Evolutionary conservation across 345 rosid species (phyloP), one percentile per base, ranked within the genome.

Genomic region (Limnanthes douglasii): DNA sequence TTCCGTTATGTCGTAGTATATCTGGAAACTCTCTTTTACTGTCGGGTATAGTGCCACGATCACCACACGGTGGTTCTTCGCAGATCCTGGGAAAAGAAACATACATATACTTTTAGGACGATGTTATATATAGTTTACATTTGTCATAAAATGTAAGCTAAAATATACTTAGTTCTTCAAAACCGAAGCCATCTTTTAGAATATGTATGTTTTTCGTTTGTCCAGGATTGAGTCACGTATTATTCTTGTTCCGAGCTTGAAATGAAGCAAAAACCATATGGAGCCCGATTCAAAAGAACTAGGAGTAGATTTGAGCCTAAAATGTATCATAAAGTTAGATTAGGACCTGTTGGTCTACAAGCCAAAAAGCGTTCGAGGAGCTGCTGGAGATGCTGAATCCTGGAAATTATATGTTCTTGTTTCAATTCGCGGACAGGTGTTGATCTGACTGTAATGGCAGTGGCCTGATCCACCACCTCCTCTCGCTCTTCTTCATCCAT

Each of bases 261-360:
- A 21, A 19, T 6, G 21, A 14, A 47, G 31, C 19, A 11, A 18
- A 33, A 33, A 22, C n/a, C 36, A 7, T 39, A 26, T 12, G 19
- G 5, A 1, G 1, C 5, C n/a, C n/a, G n/a, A n/a, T n/a, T n/a
- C n/a, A n/a, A n/a, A n/a, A n/a, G n/a, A n/a, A n/a, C n/a, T n/a
- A n/a, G n/a, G n/a, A n/a, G n/a, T n/a, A n/a, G n/a, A n/a, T n/a
- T n/a, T n/a, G n/a, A n/a, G n/a, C n/a, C n/a, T n/a, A n/a, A n/a
- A n/a, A n/a, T n/a, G n/a, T n/a, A n/a, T 28, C 22, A 37, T 22
- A 11, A 22, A 27, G 8, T 18, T 3, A 5, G 2, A 3, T 18
- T 0, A 16, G 5, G 40, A 80, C 97, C 97, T 72, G 95, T 73
- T 22, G 98, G 95, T 15, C 72, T 70, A 42, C 95, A 84, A 37